Conservation (phyloP, 441 rosid genomes). For the Hura crepitans region DNA sequence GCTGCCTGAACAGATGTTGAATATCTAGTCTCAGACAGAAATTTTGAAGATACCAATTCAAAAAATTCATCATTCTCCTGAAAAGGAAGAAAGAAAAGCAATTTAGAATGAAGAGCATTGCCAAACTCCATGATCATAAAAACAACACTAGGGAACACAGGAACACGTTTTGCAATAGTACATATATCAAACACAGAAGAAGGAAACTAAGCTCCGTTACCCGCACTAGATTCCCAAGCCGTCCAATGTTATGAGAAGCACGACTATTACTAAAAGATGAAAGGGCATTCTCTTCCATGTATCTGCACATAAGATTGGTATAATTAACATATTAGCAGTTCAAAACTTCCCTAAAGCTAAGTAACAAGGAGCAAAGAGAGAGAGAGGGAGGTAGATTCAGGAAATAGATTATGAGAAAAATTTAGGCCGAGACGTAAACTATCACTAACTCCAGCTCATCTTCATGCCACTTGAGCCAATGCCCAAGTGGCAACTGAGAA, state of each 20-base stretch:
- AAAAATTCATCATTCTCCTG: slow-evolving; percentile 98
- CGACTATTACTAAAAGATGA: slow-evolving; percentile 51
- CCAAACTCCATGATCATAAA: slow-evolving; percentile 1
- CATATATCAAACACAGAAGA: slow-evolving; percentile 1
- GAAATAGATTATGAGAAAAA: neutral
- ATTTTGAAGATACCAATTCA: slow-evolving; percentile 81
- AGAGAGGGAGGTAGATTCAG: neutral
- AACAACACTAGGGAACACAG: neutral
- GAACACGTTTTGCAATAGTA: neutral
- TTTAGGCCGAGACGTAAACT: neutral
- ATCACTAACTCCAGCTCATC: neutral
- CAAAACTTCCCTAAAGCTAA: neutral
- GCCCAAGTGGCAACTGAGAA: neutral
- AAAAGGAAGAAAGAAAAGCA: slow-evolving; percentile 24
- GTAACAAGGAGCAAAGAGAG: too few species aligned
- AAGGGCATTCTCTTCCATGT: slow-evolving; percentile 49
- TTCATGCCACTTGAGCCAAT: slow-evolving; percentile 6
- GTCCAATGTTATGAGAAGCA: slow-evolving; percentile 73
- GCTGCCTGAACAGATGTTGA: slow-evolving; percentile 80
- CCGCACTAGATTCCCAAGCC: slow-evolving; percentile 69
- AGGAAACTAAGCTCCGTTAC: slow-evolving; percentile 34
- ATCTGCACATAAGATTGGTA: slow-evolving; percentile 35
- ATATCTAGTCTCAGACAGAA: slow-evolving; percentile 71
- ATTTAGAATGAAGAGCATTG: slow-evolving; percentile 4
- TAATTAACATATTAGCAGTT: neutral